A percentile compares a stretch with the other conserved stretches of the same genome.
phyloP scores from a whole-genome alignment of 2,329 filamentous ascomycete genomes.

The Ophiostoma perfectum region DNA sequence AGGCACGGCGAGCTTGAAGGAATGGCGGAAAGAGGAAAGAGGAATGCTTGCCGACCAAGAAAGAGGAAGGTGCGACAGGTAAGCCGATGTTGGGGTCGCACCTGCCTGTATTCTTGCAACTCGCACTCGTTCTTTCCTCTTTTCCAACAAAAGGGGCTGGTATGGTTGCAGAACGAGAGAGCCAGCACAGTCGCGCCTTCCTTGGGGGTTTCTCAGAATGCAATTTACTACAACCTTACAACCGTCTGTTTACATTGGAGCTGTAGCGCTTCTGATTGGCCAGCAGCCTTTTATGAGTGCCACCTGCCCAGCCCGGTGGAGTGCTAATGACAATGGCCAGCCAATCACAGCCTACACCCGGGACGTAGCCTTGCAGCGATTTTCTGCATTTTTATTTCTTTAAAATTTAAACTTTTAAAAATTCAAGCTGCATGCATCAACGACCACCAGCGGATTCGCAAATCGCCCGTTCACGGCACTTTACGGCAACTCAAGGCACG shows the following conservation, averaged over 20 bases:
- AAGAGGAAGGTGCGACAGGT: constrained; percentile 6
- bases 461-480: too few species aligned
- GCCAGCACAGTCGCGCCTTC: not conserved
- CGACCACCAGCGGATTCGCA: not conserved
- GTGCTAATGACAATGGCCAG: not conserved
- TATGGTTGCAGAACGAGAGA: not conserved
- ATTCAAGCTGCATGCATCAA: not conserved
- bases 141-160: constrained; percentile 14
- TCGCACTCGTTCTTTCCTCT: constrained; percentile 19
- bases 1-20: not conserved
- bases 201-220: not conserved
- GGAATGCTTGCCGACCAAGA: constrained; percentile 10
- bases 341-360: not conserved
- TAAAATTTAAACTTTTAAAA: not conserved
- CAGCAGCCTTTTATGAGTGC: too few species aligned
- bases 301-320: not conserved
- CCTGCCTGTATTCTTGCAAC: constrained; percentile 17
- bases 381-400: not conserved
- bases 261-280: not conserved
- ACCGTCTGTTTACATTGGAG: constrained; percentile 11
- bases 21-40: constrained; percentile 12
- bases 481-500: too few species aligned
- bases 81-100: constrained; percentile 6
- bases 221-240: constrained; percentile 10
- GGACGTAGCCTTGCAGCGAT: constrained; percentile 9